Base-by-base conservation (phyloP, 1,284 basidiomycete species). In the Wallemia hederae region DNA sequence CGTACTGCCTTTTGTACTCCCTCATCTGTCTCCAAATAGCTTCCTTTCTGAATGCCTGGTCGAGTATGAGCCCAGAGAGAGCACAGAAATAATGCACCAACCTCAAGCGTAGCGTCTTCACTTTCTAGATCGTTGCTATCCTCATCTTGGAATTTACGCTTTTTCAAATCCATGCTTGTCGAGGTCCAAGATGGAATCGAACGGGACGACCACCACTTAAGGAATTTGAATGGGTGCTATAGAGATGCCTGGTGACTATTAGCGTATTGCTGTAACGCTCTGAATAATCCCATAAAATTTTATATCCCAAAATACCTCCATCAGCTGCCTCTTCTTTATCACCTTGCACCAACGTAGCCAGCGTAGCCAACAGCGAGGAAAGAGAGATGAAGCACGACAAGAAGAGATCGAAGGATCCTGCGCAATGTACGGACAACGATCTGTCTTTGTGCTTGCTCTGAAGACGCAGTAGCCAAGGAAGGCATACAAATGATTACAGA, bases 21-120 rank as follows among this genome's bases (percentile, higher is more conserved):
- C 79, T 83, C 87, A 96, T 90, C 63, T 87, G 78, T 59, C 90
- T 77, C 70, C 81, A 92, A 60, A 96, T 83, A 55, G 90, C 90
- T 69, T 91, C 87, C 72, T 96, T 94, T 62, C 86, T 81, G 69
- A 83, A 83, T 24, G 75, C 71, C 82, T 85, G n/a, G 31, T 11
- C 34, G 22, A 22, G n/a, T 5, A n/a, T 49, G 11, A 49, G 39
- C 5, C 14, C 11, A 5, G 22, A 2, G 29, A 24, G 24, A 22
- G 24, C 19, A 57, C 31, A 58, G 26, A 1, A 49, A 22, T 14
- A 49, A 14, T 17, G 27, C 58, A 28, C 58, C 24, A 24, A 28
- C 29, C 60, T 59, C 59, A 17, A 59, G 19, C n/a, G 19, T 11
- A 59, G 33, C 59, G 39, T 49, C n/a, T 5, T 49, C 39, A n/a